These are phyloP conservation scores for Coniella vitis DNA, from an alignment of 2,329 filamentous ascomycete species.

Conservation along the genomic window DNA sequence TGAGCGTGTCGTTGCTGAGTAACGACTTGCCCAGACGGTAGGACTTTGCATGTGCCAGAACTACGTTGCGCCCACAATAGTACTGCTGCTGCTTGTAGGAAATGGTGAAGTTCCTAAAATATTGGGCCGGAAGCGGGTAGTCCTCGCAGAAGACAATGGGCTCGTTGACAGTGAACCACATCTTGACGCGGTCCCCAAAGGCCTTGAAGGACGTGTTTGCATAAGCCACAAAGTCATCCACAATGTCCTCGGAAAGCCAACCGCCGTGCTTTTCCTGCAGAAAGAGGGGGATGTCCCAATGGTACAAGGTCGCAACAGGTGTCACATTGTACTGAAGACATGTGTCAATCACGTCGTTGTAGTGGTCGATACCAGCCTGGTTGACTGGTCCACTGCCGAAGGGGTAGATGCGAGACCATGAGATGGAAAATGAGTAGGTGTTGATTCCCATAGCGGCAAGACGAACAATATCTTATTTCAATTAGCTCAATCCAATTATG, in stretches of 20 bases:
- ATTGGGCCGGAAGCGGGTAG: constrained; percentile 9
- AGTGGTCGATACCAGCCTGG: constrained; percentile 11
- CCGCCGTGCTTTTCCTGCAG: constrained; percentile 10
- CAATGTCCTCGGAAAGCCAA: constrained; percentile 11
- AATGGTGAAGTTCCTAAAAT: constrained; percentile 12
- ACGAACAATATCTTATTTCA: constrained; percentile 6
- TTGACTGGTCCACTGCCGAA: constrained; percentile 11
- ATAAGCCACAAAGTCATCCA: constrained; percentile 10
- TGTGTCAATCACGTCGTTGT: constrained; percentile 13
- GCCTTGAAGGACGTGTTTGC: constrained; percentile 7
- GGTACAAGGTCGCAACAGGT: constrained; percentile 8
- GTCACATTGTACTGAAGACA: constrained; percentile 10
- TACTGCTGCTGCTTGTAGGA: constrained; percentile 12
- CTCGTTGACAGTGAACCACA: constrained; percentile 12
- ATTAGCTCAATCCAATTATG: background rate
- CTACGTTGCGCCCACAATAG: constrained; percentile 10
- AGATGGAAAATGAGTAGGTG: constrained; percentile 13
- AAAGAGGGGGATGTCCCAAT: constrained; percentile 12
- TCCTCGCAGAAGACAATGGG: constrained; percentile 9
- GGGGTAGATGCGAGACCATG: constrained; percentile 12
- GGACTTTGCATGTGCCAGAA: constrained; percentile 9
- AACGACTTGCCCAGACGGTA: constrained; percentile 10
- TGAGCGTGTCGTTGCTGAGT: constrained; percentile 7
- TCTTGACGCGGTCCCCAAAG: constrained; percentile 10
- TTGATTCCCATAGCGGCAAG: constrained; percentile 12